Evolutionary conservation across 2,329 filamentous ascomycete genomes (phyloP).

Genomic region (Clarireedia hainanense): DNA sequence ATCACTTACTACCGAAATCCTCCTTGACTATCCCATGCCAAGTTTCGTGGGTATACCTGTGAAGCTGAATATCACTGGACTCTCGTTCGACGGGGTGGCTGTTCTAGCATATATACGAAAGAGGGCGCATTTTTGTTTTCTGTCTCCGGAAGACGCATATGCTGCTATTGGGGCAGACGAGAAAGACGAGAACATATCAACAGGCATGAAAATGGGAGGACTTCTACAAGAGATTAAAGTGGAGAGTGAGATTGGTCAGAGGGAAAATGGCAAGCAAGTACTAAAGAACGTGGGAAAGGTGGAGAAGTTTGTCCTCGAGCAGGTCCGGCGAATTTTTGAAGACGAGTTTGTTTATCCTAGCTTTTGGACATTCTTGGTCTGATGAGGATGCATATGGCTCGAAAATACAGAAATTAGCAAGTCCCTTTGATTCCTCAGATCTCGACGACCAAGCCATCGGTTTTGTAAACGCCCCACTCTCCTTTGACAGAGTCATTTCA

Average conservation of each 20-base stretch:
- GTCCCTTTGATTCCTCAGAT: too few relatives aligned
- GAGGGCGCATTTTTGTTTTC: conserved; percentile 85
- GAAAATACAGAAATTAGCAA: too few relatives aligned
- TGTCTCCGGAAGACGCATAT: conserved; percentile 84
- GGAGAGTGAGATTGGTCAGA: conserved; percentile 93
- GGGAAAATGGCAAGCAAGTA: conserved; percentile 86
- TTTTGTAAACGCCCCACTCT: too few relatives aligned
- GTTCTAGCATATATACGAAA: conserved; percentile 87
- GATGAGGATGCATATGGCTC: background rate
- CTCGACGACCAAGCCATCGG: background rate
- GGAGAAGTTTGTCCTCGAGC: conserved; percentile 92
- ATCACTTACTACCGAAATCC: conserved; percentile 86
- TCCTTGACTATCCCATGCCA: conserved; percentile 97
- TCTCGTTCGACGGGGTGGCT: conserved; percentile 92
- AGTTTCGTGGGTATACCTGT: conserved; percentile 95
- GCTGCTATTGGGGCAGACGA: conserved; percentile 47
- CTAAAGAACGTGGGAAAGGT: conserved; percentile 98
- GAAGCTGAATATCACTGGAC: conserved; percentile 86
- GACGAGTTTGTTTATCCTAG: conserved; percentile 98
- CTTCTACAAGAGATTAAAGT: conserved; percentile 88
- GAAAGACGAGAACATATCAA: conserved; percentile 20
- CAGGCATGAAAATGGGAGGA: conserved; percentile 52
- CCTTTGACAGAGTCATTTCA: background rate
- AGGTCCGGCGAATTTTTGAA: conserved; percentile 94
- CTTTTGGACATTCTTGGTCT: conserved; percentile 96